phyloP scores from a whole-genome alignment of 75 land plant species.

The Isoetes taiwanensis region DNA sequence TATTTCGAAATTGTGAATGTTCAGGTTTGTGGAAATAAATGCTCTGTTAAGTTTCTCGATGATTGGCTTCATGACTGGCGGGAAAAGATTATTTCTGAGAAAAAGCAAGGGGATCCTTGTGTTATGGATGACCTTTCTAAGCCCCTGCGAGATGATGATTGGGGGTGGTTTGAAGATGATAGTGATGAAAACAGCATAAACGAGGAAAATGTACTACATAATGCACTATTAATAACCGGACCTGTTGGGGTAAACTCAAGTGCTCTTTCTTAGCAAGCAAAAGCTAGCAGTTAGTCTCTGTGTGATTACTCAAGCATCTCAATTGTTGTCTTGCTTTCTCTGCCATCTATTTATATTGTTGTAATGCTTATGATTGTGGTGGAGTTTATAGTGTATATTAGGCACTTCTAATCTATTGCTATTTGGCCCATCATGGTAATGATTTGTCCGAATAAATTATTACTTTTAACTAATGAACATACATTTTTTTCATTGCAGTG shows the following conservation, averaged over 20 bases:
- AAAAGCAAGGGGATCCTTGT: slow-evolving; percentile 6
- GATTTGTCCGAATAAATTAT: slow-evolving; percentile 1
- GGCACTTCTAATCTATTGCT: not conserved
- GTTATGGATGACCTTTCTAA: not conserved
- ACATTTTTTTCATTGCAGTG: slow-evolving; percentile 32
- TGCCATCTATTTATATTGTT: not conserved
- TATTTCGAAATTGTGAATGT: not conserved
- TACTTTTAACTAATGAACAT: not conserved
- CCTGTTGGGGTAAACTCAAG: slow-evolving; percentile 96
- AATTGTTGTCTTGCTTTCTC: not conserved
- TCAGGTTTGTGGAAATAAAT: slow-evolving; percentile 83
- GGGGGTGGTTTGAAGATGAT: slow-evolving; percentile 21
- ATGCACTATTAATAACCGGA: slow-evolving; percentile 68
- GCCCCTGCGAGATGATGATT: too few relatives aligned
- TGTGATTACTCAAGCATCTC: slow-evolving; percentile 6
- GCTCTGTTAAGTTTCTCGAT: slow-evolving; percentile 41
- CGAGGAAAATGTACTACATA: slow-evolving; percentile 30
- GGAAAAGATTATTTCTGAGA: slow-evolving; percentile 13
- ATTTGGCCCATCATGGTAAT: not conserved
- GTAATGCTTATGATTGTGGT: not conserved
- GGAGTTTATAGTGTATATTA: not conserved
- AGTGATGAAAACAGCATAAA: slow-evolving; percentile 14
- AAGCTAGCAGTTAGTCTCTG: too few relatives aligned
- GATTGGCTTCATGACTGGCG: slow-evolving; percentile 72
- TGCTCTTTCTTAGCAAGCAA: too few relatives aligned